Conservation (phyloP, 2,329 filamentous ascomycete species). For the Alternaria ethzedia region DNA sequence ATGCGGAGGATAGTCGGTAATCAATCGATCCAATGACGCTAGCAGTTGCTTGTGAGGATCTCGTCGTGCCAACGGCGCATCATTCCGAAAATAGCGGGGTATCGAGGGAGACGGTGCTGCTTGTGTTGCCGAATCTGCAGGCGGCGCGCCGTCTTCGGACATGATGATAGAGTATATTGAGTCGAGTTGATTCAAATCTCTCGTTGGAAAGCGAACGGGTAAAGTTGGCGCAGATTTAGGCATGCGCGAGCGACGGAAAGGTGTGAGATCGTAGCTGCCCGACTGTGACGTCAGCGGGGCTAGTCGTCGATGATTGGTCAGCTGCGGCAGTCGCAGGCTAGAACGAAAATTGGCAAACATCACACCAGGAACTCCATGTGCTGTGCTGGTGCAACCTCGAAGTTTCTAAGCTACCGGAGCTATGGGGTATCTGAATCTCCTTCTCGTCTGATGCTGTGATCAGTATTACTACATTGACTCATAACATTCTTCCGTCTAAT, state of each 20-base stretch:
- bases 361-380: neutral
- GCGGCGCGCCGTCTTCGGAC: slow-evolving; percentile 33
- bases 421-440: neutral
- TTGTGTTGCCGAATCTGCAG: slow-evolving; percentile 21
- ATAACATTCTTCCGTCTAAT: neutral
- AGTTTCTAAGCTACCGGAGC: neutral
- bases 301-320: neutral
- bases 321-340: neutral
- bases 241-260: slow-evolving; percentile 8
- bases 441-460: neutral
- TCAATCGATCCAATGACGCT: slow-evolving; percentile 57
- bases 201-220: neutral
- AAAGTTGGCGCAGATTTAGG: slow-evolving; percentile 4
- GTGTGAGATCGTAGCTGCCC: slow-evolving; percentile 11
- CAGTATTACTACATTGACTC: neutral
- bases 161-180: slow-evolving; percentile 18
- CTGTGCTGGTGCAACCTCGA: neutral
- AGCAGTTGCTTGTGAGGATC: slow-evolving; percentile 59
- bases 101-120: slow-evolving; percentile 32
- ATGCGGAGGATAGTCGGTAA: slow-evolving; percentile 56
- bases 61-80: slow-evolving; percentile 44
- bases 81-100: slow-evolving; percentile 53
- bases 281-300: slow-evolving; percentile 25
- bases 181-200: slow-evolving; percentile 1
- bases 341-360: neutral